A percentile compares a stretch with the other conserved stretches of the same genome.
Evolutionary conservation across 179 eudicot species (phyloP).

Genomic region (Silene noctiflora): DNA sequence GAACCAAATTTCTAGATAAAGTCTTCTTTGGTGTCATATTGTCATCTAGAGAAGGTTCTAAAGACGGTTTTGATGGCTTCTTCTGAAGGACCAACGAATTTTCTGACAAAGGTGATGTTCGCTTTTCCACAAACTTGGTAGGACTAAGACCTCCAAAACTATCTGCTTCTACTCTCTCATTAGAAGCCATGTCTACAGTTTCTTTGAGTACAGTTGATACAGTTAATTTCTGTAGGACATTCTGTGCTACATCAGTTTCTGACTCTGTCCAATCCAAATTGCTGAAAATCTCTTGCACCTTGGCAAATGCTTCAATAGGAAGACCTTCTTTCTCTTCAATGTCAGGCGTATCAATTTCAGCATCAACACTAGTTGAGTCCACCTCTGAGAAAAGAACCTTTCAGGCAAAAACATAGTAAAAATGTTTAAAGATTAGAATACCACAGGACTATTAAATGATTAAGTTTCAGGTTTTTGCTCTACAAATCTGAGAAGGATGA

Average conservation of each 20-base stretch:
- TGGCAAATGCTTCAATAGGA: conserved; percentile 73
- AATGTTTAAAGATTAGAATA: background rate
- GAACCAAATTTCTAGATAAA: conserved; percentile 34
- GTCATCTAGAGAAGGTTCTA: conserved; percentile 28
- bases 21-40: conserved; percentile 25
- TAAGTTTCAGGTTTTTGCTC: background rate
- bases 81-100: conserved; percentile 18
- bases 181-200: conserved; percentile 35
- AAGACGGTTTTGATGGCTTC: conserved; percentile 24
- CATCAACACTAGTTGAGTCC: conserved; percentile 44
- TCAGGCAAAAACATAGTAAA: conserved; percentile 21
- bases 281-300: conserved; percentile 66
- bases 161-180: conserved; percentile 18
- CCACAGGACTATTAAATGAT: background rate
- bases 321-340: conserved; percentile 55
- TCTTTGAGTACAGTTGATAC: conserved; percentile 38
- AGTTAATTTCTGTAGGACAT: conserved; percentile 43
- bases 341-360: conserved; percentile 35
- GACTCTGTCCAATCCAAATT: conserved; percentile 57
- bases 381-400: conserved; percentile 79
- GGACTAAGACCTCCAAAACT: conserved; percentile 23
- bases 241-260: conserved; percentile 38
- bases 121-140: conserved; percentile 26
- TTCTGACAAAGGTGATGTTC: conserved; percentile 25
- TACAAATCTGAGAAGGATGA: background rate